phyloP scores from a whole-genome alignment of 2,329 filamentous ascomycete species.

The Penicillium italicum region DNA sequence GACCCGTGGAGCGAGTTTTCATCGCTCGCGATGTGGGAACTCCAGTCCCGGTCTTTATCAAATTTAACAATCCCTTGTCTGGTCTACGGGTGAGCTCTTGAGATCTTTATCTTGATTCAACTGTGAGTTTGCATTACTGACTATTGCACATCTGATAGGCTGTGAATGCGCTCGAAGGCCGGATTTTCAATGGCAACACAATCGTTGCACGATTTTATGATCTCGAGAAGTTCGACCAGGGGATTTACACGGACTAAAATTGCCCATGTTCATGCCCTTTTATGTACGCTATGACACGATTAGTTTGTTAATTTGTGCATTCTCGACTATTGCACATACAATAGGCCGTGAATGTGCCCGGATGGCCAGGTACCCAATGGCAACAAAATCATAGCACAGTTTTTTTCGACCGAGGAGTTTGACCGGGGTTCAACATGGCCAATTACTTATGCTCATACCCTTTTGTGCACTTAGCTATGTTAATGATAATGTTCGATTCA shows the following conservation, averaged over 20 bases:
- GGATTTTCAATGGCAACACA: constrained; percentile 80
- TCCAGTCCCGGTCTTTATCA: constrained; percentile 74
- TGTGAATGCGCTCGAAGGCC: constrained; percentile 82
- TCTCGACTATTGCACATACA: neutral
- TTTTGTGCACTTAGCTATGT: neutral
- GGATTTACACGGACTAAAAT: constrained; percentile 48
- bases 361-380: constrained; percentile 88
- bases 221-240: constrained; percentile 73
- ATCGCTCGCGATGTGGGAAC: constrained; percentile 60
- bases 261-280: neutral
- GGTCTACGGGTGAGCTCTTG: constrained; percentile 69
- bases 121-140: constrained; percentile 1
- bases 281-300: neutral
- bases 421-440: constrained; percentile 58
- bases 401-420: constrained; percentile 72
- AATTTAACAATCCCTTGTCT: constrained; percentile 81
- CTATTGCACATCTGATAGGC: constrained; percentile 52
- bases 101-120: neutral
- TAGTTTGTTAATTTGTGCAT: neutral
- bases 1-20: constrained; percentile 73
- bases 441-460: constrained; percentile 6
- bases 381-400: constrained; percentile 73
- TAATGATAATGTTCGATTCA: neutral
- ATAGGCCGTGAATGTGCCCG: constrained; percentile 81
- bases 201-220: constrained; percentile 83